Conservation (phyloP, 352 stramenopile species). For the Thalassiosira hispida region DNA sequence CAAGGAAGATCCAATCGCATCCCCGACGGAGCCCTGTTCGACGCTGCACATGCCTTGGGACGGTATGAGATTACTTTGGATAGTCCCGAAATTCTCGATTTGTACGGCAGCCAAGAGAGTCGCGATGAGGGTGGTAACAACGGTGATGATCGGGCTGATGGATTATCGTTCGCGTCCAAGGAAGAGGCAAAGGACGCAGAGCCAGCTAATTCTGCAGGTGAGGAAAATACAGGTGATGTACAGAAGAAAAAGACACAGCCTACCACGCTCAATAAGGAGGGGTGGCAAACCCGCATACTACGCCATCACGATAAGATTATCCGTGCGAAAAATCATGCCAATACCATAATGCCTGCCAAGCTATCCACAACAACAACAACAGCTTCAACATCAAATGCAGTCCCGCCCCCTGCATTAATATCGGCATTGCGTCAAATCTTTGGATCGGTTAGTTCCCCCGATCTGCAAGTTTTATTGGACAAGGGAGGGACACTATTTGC, state of each 20-base stretch:
- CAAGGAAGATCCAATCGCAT: conserved; percentile 71
- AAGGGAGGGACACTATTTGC: neutral
- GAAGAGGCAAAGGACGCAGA: neutral
- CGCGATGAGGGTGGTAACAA: neutral
- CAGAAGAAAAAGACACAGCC: neutral
- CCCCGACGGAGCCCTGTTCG: conserved; percentile 67
- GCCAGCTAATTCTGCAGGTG: too few relatives aligned
- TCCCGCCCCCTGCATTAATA: conserved; percentile 64
- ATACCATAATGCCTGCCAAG: too few relatives aligned
- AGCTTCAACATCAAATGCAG: neutral
- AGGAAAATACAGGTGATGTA: neutral
- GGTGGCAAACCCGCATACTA: conserved; percentile 49
- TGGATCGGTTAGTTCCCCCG: conserved; percentile 24
- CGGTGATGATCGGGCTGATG: neutral
- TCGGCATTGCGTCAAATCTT: conserved; percentile 62
- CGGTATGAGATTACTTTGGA: conserved; percentile 64
- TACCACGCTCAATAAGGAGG: conserved; percentile 8
- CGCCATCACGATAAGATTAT: conserved; percentile 78
- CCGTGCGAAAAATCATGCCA: conserved; percentile 32
- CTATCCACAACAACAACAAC: neutral
- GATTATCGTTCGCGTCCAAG: neutral
- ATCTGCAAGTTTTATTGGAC: conserved; percentile 37
- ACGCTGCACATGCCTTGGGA: conserved; percentile 66
- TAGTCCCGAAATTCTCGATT: conserved; percentile 33
- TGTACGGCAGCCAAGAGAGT: neutral